A percentile compares a stretch with the other conserved stretches of the same genome.
Conservation (phyloP, 2,329 filamentous ascomycete genomes). For the Emmonsiellopsis sp. region DNA sequence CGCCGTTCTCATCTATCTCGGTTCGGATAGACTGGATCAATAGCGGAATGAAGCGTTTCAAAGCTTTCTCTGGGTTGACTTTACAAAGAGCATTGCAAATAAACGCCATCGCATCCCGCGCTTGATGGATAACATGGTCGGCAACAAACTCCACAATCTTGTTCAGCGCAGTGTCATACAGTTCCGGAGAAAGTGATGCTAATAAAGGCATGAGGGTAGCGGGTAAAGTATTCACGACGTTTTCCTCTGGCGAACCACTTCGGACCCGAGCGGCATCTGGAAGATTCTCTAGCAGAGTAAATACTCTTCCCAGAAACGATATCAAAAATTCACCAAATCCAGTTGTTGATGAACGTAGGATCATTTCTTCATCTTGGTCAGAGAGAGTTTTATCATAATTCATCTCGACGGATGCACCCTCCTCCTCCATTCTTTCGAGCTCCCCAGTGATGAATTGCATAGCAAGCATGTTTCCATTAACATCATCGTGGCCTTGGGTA, state of each 20-base stretch:
- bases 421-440: slow-evolving; percentile 84
- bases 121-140: slow-evolving; percentile 92
- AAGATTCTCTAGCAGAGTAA: slow-evolving; percentile 88
- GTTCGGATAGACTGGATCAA: slow-evolving; percentile 85
- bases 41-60: slow-evolving; percentile 84
- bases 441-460: slow-evolving; percentile 91
- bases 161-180: slow-evolving; percentile 84
- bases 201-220: slow-evolving; percentile 86
- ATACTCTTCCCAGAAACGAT: slow-evolving; percentile 85
- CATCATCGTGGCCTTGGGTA: slow-evolving; percentile 55
- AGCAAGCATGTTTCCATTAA: slow-evolving; percentile 66
- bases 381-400: slow-evolving; percentile 74
- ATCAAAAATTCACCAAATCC: slow-evolving; percentile 88
- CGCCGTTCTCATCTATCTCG: slow-evolving; percentile 94
- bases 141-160: slow-evolving; percentile 89
- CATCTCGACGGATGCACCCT: slow-evolving; percentile 75
- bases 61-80: slow-evolving; percentile 83
- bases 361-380: slow-evolving; percentile 77
- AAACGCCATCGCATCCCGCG: slow-evolving; percentile 95
- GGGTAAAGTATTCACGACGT: slow-evolving; percentile 89
- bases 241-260: slow-evolving; percentile 88
- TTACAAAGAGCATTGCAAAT: slow-evolving; percentile 96
- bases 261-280: slow-evolving; percentile 82
- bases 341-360: slow-evolving; percentile 86
- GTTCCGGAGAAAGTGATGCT: slow-evolving; percentile 79